Conservation (phyloP, 2,329 filamentous ascomycete genomes). For the Talaromyces pinophilus region DNA sequence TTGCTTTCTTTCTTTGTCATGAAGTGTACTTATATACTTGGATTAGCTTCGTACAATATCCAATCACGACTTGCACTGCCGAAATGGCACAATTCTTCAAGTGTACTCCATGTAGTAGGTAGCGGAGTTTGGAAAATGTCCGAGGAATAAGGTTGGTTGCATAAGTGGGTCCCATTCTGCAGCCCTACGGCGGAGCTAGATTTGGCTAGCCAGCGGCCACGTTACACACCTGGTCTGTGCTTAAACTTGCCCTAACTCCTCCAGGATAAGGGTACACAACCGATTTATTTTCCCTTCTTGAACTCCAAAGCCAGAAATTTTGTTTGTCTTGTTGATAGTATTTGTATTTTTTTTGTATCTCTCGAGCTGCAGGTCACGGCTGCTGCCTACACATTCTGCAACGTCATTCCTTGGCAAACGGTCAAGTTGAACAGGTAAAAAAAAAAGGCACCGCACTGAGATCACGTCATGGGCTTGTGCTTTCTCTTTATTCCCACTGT, state of each 20-base stretch:
- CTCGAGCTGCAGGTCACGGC: not conserved
- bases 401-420: not conserved
- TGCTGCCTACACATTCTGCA: not conserved
- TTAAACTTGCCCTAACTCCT: not conserved
- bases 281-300: not conserved
- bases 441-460: not conserved
- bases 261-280: not conserved
- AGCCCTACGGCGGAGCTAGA: constrained; percentile 15
- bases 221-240: constrained; percentile 6
- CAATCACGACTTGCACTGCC: not conserved
- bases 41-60: not conserved
- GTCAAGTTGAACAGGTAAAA: not conserved
- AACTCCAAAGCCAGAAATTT: not conserved
- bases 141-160: constrained; percentile 1
- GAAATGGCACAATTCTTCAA: not conserved
- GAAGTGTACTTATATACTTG: not conserved
- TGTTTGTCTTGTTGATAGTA: not conserved
- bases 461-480: not conserved
- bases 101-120: not conserved
- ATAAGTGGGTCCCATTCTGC: constrained; percentile 5
- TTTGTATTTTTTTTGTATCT: not conserved
- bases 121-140: not conserved
- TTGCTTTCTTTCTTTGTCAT: not conserved
- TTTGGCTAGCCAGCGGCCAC: not conserved
- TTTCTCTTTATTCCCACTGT: not conserved